Percentiles rank a stretch among this genome's conserved stretches.
These are phyloP conservation scores for Cocos nucifera DNA, from an alignment of 176 grass and related monocot species.

Conservation along the genomic window DNA sequence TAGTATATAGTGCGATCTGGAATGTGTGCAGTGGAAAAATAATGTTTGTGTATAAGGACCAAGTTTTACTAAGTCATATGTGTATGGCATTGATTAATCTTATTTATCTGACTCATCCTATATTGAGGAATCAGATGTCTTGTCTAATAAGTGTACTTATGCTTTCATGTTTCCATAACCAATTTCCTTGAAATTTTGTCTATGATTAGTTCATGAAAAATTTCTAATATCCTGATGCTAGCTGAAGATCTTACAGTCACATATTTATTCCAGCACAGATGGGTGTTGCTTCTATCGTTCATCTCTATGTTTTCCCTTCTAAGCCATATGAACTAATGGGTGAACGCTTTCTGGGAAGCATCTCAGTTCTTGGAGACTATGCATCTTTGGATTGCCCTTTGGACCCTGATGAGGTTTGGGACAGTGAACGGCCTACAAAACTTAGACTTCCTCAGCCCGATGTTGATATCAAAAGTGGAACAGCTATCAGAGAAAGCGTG, in stretches of 20 bases:
- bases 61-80: too few relatives aligned
- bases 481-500: slow-evolving; percentile 71
- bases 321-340: slow-evolving; percentile 79
- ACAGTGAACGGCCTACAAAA: slow-evolving; percentile 61
- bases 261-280: slow-evolving; percentile 53
- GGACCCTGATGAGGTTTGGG: slow-evolving; percentile 82
- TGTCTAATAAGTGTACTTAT: too few relatives aligned
- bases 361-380: slow-evolving; percentile 87
- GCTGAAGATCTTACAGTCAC: slow-evolving; percentile 12
- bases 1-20: too few relatives aligned
- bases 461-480: slow-evolving; percentile 35
- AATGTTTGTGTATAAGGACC: too few relatives aligned
- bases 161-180: too few relatives aligned
- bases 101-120: too few relatives aligned
- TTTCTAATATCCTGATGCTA: too few relatives aligned
- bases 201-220: too few relatives aligned
- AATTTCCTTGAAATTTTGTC: too few relatives aligned
- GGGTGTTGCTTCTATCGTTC: slow-evolving; percentile 68
- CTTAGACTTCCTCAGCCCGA: slow-evolving; percentile 48
- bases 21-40: too few relatives aligned
- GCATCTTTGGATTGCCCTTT: slow-evolving; percentile 67
- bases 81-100: too few relatives aligned
- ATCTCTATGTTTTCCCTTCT: slow-evolving; percentile 80
- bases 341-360: slow-evolving; percentile 33
- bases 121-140: too few relatives aligned